Percentiles rank a stretch among this genome's conserved stretches.
These are phyloP conservation scores for Sergeia podlipaevii DNA, from an alignment of 208 protist species.

Conservation along the genomic window DNA sequence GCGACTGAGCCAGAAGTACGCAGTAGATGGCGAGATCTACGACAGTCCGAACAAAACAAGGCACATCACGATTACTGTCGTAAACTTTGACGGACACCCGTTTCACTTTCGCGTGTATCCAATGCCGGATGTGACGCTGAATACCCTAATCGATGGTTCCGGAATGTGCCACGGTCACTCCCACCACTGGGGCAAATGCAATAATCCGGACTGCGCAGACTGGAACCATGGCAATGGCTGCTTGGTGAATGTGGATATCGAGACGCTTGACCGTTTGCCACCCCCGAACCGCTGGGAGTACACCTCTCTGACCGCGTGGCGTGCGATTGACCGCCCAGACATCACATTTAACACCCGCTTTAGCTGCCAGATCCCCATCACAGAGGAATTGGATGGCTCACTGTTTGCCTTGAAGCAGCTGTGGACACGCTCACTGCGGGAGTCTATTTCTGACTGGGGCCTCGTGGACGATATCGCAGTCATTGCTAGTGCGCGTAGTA, in stretches of 20 bases:
- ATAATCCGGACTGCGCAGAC: slow-evolving; percentile 87
- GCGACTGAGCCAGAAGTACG: slow-evolving; percentile 77
- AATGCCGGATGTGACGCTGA: slow-evolving; percentile 90
- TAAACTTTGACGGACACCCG: slow-evolving; percentile 86
- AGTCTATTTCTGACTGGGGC: slow-evolving; percentile 79
- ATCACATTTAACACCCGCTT: slow-evolving; percentile 89
- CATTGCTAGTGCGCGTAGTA: slow-evolving; percentile 62
- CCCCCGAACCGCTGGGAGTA: slow-evolving; percentile 89
- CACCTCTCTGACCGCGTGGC: slow-evolving; percentile 76
- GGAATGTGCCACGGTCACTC: slow-evolving; percentile 86
- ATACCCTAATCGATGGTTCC: slow-evolving; percentile 87
- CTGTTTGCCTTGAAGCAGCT: slow-evolving; percentile 88
- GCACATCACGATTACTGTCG: slow-evolving; percentile 84
- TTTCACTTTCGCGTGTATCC: slow-evolving; percentile 86
- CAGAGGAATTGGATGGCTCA: slow-evolving; percentile 77
- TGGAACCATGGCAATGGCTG: slow-evolving; percentile 90
- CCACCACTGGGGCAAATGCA: slow-evolving; percentile 84
- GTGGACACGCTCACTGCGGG: slow-evolving; percentile 73
- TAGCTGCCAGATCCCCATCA: slow-evolving; percentile 87
- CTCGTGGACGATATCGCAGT: slow-evolving; percentile 67
- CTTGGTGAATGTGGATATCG: slow-evolving; percentile 89
- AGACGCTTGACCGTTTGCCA: slow-evolving; percentile 79
- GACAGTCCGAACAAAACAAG: slow-evolving; percentile 75
- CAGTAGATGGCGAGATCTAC: slow-evolving; percentile 69
- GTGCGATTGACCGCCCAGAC: slow-evolving; percentile 71